phyloP scores from a whole-genome alignment of 148 eudicot species.

The Polygonum maritimum region DNA sequence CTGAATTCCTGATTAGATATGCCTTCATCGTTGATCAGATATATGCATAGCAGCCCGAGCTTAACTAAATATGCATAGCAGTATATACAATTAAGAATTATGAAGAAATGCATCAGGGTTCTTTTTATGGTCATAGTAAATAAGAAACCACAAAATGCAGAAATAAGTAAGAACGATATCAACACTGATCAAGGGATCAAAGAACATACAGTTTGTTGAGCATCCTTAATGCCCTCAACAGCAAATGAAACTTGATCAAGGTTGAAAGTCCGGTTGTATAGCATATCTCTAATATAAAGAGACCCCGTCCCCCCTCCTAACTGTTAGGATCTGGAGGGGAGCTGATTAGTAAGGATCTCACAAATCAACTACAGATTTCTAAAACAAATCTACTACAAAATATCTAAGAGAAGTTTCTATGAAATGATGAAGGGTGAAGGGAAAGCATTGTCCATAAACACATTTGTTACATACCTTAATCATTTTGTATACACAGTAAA shows the following conservation, averaged over 20 bases:
- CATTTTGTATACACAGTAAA: conserved; percentile 98
- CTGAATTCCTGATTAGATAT: neutral
- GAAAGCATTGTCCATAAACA: neutral
- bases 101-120: neutral
- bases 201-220: conserved; percentile 90
- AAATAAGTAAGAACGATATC: neutral
- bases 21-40: neutral
- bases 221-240: conserved; percentile 90
- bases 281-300: conserved; percentile 3
- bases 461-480: conserved; percentile 45
- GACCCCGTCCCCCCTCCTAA: neutral
- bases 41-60: too few relatives aligned
- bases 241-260: conserved; percentile 96
- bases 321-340: too few relatives aligned
- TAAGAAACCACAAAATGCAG: conserved; percentile 4
- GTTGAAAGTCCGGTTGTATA: conserved; percentile 87
- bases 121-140: neutral
- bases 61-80: neutral
- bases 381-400: too few relatives aligned
- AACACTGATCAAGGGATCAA: neutral
- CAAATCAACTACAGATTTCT: too few relatives aligned
- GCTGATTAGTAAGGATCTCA: too few relatives aligned
- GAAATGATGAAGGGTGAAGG: neutral
- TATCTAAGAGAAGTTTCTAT: neutral
- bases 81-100: neutral